Evolutionary conservation across 2,329 filamentous ascomycete genomes (phyloP), one percentile per base, ranked within the genome.

Genomic region (Seiridium cupressi): DNA sequence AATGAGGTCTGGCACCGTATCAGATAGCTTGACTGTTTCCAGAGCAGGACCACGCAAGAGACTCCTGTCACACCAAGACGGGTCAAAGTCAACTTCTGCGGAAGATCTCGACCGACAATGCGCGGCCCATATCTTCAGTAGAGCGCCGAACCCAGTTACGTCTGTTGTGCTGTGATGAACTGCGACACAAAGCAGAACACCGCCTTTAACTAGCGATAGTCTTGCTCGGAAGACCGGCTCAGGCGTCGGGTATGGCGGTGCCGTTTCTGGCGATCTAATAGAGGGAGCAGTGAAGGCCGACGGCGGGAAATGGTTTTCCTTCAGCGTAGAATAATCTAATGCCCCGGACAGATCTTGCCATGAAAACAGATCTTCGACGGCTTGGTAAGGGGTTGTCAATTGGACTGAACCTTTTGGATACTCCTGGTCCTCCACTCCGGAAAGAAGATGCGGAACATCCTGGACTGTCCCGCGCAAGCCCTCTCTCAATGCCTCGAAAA

Each of bases 51-150:
- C 51, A 35, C 62, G 58, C 9, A 70, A 56, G 5, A 42, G 56
- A 5, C 35, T 7, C n/a, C 66, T 65, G 35, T 69, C 61, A 26
- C 67, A 51, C 68, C 66, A 69, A 47, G 44, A 59, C 35, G 51
- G 55, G n/a, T 65, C 47, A 13, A 69, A 70, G 2, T 61, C 61
- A 9, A 59, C 51, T 18, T 56, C 46, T 2, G 44, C 51, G 11
- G 65, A 65, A 4, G 60, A 51, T 4, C 58, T 61, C 6, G 59
- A 54, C 3, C 68, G 66, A 42, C 69, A 70, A 58, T 69, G 58
- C 13, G 68, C 60, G 10, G 70, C 68, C 69, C 70, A 72, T 4
- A 71, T 60, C 48, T 64, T 66, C n/a, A 72, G 66, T 34, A 72
- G 60, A 4, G 61, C 53, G 7, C 64, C 70, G 26, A 67, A 66